Base-by-base conservation (phyloP, 495 filamentous ascomycete species). In the Saxophila tyrrhenica region DNA sequence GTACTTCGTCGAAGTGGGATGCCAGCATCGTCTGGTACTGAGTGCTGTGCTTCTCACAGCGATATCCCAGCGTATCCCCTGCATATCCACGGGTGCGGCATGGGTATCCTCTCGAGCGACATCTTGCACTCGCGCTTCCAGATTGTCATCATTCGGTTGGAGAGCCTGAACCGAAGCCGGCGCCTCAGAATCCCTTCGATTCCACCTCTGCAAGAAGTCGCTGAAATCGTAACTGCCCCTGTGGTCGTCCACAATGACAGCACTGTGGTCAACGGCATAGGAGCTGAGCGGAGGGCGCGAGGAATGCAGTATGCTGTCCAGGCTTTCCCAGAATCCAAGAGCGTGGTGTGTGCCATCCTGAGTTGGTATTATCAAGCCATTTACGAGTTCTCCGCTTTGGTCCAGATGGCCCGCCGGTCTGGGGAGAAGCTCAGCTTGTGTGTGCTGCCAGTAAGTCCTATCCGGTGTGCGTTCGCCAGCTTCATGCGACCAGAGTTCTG, bases 141-240 rank as follows among this genome's bases (percentile, higher is more conserved):
- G n/a, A n/a, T n/a, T n/a, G n/a, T n/a, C n/a, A n/a, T n/a, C n/a
- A 8, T 32, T 39, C 1, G 51, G 41, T 22, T 52, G 54, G 5
- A 38, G 2, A 21, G 46, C 49, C 2, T 2, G 38, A 8, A 17
- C 17, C 25, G 23, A 56, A 2, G 39, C 24, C 0, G 42, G 23
- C 1, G 47, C 16, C 5, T 32, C 21, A 35, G 29, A 5, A 35
- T 35, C 15, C 39, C 39, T 17, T 29, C 24, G 1, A 24, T 47
- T 51, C 58, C 58, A 61, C 19, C 23, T n/a, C n/a, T 54, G 49
- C 54, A 61, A 9, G 48, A 61, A 61, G 5, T 57, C 55, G 21
- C 29, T 21, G 23, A 61, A 38, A 39, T 61, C 58, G 50, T 61
- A 61, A 16, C 46, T 54, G 1, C 55, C 32, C n/a, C 46, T 10